phyloP scores from a whole-genome alignment of 257 asterid species.

The Nicotiana undulata region DNA sequence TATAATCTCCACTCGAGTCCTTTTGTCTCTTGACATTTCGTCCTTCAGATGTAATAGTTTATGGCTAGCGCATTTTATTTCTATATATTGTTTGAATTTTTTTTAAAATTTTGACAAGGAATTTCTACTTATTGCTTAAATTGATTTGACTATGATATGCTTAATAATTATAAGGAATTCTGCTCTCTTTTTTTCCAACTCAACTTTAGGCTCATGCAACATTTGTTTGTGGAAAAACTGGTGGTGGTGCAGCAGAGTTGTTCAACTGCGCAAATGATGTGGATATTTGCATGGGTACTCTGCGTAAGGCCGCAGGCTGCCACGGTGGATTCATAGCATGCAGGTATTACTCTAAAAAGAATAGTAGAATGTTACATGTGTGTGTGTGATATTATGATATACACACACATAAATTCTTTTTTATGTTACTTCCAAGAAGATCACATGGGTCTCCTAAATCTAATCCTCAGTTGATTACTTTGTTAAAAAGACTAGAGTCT shows the following conservation, averaged over 20 bases:
- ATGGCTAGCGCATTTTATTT: not conserved
- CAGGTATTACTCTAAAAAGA: slow-evolving; percentile 41
- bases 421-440: not conserved
- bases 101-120: no score
- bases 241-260: slow-evolving; percentile 95
- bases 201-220: slow-evolving; percentile 83
- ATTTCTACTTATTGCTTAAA: not conserved
- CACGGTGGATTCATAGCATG: slow-evolving; percentile 97
- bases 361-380: not conserved
- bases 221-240: slow-evolving; percentile 79
- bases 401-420: not conserved
- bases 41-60: not conserved
- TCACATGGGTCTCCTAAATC: not conserved
- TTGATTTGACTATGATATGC: not conserved
- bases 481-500: not conserved
- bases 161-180: not conserved
- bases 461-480: not conserved
- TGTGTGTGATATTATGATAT: not conserved
- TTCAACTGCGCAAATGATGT: slow-evolving; percentile 72
- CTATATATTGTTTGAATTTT: not conserved
- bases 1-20: not conserved
- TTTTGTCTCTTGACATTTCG: not conserved
- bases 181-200: slow-evolving; percentile 2
- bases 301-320: slow-evolving; percentile 98
- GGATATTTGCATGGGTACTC: slow-evolving; percentile 86